Conservation (phyloP, 2,329 filamentous ascomycete genomes). For the Podosphaera xanthii region DNA sequence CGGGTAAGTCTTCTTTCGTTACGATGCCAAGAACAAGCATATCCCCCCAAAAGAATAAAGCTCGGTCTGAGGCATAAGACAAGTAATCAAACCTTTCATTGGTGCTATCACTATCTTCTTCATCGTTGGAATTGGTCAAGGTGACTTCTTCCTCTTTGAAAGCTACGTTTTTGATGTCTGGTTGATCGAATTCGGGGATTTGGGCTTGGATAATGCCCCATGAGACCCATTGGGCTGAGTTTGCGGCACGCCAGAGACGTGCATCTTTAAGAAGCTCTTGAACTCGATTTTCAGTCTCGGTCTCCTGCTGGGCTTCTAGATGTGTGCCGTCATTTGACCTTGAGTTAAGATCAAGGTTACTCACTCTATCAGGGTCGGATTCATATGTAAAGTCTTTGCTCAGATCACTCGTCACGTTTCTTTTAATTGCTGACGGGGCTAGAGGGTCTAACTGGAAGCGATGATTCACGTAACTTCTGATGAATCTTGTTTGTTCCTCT, state of each 20-base stretch:
- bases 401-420: constrained; percentile 11
- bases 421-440: constrained; percentile 18
- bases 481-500: constrained; percentile 66
- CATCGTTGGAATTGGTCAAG: constrained; percentile 2
- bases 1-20: constrained; percentile 51
- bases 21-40: constrained; percentile 56
- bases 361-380: constrained; percentile 64
- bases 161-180: neutral
- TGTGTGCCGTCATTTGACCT: constrained; percentile 5
- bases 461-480: constrained; percentile 72
- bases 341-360: constrained; percentile 21
- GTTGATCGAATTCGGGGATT: constrained; percentile 36
- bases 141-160: constrained; percentile 3
- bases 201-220: constrained; percentile 96
- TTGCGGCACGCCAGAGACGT: constrained; percentile 65
- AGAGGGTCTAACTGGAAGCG: constrained; percentile 39
- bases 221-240: constrained; percentile 75
- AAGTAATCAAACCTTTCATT: constrained; percentile 82
- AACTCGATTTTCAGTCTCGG: constrained; percentile 42
- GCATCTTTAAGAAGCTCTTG: constrained; percentile 55
- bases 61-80: constrained; percentile 71
- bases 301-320: constrained; percentile 32
- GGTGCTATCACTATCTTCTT: constrained; percentile 11
- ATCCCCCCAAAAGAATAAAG: constrained; percentile 89
- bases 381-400: constrained; percentile 11